phyloP scores from a whole-genome alignment of 805 yeast species.

The Dipodascopsis uninucleata region DNA sequence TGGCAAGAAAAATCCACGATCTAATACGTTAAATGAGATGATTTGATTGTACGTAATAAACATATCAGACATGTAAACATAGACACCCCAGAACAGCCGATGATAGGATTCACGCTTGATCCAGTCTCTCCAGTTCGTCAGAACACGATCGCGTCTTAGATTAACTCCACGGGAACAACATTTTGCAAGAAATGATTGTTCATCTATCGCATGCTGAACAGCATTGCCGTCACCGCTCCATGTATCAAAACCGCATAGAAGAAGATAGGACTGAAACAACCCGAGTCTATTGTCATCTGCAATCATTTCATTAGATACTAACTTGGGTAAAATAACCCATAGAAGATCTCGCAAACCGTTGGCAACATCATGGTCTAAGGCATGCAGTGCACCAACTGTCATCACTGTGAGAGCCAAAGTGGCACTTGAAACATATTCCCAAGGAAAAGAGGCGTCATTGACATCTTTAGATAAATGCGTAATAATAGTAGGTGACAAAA shows the following conservation, averaged over 20 bases:
- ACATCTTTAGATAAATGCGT: slow-evolving; percentile 1
- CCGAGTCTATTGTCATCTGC: slow-evolving; percentile 14
- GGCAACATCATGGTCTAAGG: slow-evolving; percentile 12
- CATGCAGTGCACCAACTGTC: slow-evolving; percentile 11
- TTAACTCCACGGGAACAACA: slow-evolving; percentile 8
- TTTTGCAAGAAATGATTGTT: slow-evolving; percentile 14
- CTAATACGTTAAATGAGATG: slow-evolving; percentile 13
- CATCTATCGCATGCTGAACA: slow-evolving; percentile 13
- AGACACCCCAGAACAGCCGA: slow-evolving; percentile 15
- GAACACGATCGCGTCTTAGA: slow-evolving; percentile 8
- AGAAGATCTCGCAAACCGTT: slow-evolving; percentile 10
- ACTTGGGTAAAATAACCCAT: slow-evolving; percentile 5
- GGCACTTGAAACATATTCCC: slow-evolving; percentile 12
- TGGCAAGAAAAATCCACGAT: slow-evolving; percentile 28
- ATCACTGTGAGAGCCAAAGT: slow-evolving; percentile 8
- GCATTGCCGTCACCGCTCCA: slow-evolving; percentile 17
- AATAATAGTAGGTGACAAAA: slow-evolving; percentile 5
- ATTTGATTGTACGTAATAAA: slow-evolving; percentile 13
- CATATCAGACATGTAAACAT: slow-evolving; percentile 10
- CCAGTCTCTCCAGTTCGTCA: slow-evolving; percentile 13
- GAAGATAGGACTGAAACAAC: slow-evolving; percentile 8
- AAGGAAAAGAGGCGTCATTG: slow-evolving; percentile 4
- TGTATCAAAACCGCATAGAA: slow-evolving; percentile 12
- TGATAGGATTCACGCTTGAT: slow-evolving; percentile 11
- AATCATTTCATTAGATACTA: slow-evolving; percentile 10